A percentile compares a stretch with the other conserved stretches of the same genome.
These are phyloP conservation scores for Boechera retrofracta DNA, from an alignment of 345 rosid species.

Conservation along the genomic window DNA sequence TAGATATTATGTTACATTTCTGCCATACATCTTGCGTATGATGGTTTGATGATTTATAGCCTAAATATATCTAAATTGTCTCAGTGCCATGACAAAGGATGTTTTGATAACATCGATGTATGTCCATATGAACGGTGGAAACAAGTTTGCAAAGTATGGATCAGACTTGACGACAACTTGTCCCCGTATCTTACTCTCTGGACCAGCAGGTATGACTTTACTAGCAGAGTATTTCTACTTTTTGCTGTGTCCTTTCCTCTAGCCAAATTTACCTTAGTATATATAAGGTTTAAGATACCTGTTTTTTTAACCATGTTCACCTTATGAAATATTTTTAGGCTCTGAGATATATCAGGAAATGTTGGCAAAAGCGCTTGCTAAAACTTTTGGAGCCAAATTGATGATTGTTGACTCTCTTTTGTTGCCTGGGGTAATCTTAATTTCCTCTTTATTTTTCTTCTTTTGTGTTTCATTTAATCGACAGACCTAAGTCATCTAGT, in stretches of 20 bases:
- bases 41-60: conserved; percentile 26
- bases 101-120: conserved; percentile 78
- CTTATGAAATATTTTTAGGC: conserved; percentile 52
- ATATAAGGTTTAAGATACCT: neutral
- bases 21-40: neutral
- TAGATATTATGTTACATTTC: conserved; percentile 25
- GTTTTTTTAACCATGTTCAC: conserved; percentile 5
- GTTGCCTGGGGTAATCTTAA: conserved; percentile 88
- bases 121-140: conserved; percentile 78
- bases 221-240: conserved; percentile 1
- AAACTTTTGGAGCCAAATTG: conserved; percentile 79
- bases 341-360: conserved; percentile 98
- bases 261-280: conserved; percentile 15
- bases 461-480: neutral
- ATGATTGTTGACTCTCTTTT: conserved; percentile 84
- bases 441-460: neutral
- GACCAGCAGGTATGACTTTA: conserved; percentile 80
- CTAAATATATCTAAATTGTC: conserved; percentile 31
- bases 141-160: conserved; percentile 69
- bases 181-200: conserved; percentile 90
- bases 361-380: conserved; percentile 87
- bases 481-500: neutral
- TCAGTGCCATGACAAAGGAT: conserved; percentile 88
- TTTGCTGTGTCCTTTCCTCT: conserved; percentile 6
- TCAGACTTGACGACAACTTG: conserved; percentile 73